Percentiles rank a stretch among this genome's conserved stretches.
phyloP scores from a whole-genome alignment of 805 yeast genomes.

The Hanseniaspora singularis region DNA sequence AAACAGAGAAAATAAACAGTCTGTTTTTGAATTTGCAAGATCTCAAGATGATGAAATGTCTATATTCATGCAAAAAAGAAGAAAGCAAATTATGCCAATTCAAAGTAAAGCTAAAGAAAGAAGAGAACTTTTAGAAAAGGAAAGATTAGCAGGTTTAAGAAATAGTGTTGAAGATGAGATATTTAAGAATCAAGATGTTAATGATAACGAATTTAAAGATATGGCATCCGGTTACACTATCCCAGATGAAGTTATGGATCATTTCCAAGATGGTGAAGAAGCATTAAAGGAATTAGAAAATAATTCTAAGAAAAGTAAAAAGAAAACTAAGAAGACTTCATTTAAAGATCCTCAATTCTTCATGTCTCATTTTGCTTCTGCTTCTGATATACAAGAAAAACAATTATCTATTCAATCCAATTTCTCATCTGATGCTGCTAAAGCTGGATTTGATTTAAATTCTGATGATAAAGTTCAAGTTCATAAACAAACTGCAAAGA shows the following conservation, averaged over 20 bases:
- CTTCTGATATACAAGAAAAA: slow-evolving; percentile 69
- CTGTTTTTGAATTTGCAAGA: slow-evolving; percentile 82
- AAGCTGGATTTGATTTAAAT: slow-evolving; percentile 74
- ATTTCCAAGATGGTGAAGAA: slow-evolving; percentile 34
- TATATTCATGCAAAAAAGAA: slow-evolving; percentile 72
- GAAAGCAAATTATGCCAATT: slow-evolving; percentile 79
- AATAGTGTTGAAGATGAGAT: slow-evolving; percentile 67
- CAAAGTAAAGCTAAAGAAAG: slow-evolving; percentile 68
- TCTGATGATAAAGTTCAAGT: slow-evolving; percentile 62
- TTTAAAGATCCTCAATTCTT: slow-evolving; percentile 70
- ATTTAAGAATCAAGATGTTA: slow-evolving; percentile 23
- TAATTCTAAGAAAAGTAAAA: slow-evolving; percentile 15
- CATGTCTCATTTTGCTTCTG: slow-evolving; percentile 82
- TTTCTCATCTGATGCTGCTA: slow-evolving; percentile 72
- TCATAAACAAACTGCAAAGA: slow-evolving; percentile 53
- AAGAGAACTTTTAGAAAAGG: slow-evolving; percentile 54
- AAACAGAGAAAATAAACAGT: slow-evolving; percentile 64
- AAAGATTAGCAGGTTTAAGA: slow-evolving; percentile 60
- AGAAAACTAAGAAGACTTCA: slow-evolving; percentile 34
- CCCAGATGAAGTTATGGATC: slow-evolving; percentile 31
- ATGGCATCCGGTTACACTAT: slow-evolving; percentile 35
- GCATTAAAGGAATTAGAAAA: slow-evolving; percentile 24
- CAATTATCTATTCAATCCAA: slow-evolving; percentile 46
- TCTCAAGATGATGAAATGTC: slow-evolving; percentile 56
- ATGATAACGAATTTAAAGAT: slow-evolving; percentile 32